A percentile compares a stretch with the other conserved stretches of the same genome.
phyloP scores from a whole-genome alignment of 331 rosid genomes.

The Erythrophleum ivorense region DNA sequence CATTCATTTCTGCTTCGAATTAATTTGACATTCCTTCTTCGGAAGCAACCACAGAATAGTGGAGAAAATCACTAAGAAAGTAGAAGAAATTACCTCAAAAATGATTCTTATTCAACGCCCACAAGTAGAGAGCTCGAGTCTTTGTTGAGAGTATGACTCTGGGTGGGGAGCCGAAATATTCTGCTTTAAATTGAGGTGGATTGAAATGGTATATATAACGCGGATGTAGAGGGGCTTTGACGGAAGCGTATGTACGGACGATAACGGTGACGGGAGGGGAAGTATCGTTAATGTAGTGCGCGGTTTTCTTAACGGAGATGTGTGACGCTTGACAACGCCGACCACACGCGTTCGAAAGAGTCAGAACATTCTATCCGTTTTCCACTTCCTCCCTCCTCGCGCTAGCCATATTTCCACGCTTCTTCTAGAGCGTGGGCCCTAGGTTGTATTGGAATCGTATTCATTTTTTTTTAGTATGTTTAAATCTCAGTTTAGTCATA shows the following conservation, averaged over 20 bases:
- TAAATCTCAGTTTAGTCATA: too few species aligned
- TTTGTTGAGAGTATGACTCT: background rate
- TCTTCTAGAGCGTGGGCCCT: background rate
- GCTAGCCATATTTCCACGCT: background rate
- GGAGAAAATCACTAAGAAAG: background rate
- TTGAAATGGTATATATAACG: slow-evolving; percentile 42
- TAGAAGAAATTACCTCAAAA: slow-evolving; percentile 35
- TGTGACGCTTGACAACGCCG: slow-evolving; percentile 38
- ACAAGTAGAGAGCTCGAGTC: background rate
- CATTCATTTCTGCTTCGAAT: background rate
- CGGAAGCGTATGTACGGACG: slow-evolving; percentile 31
- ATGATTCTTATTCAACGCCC: background rate
- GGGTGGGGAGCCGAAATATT: background rate
- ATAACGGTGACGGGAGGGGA: slow-evolving; percentile 34
- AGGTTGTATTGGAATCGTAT: background rate
- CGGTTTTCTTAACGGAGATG: slow-evolving; percentile 30
- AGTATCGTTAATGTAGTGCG: background rate
- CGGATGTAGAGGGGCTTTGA: background rate
- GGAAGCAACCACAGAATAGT: background rate
- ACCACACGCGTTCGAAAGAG: slow-evolving; percentile 47
- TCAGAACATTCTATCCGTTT: slow-evolving; percentile 23
- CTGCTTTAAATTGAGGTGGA: background rate
- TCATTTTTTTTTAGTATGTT: too few species aligned
- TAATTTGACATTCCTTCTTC: background rate
- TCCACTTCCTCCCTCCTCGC: too few species aligned